Conservation (phyloP, 2,329 filamentous ascomycete genomes). For the Venturia aucupariae region DNA sequence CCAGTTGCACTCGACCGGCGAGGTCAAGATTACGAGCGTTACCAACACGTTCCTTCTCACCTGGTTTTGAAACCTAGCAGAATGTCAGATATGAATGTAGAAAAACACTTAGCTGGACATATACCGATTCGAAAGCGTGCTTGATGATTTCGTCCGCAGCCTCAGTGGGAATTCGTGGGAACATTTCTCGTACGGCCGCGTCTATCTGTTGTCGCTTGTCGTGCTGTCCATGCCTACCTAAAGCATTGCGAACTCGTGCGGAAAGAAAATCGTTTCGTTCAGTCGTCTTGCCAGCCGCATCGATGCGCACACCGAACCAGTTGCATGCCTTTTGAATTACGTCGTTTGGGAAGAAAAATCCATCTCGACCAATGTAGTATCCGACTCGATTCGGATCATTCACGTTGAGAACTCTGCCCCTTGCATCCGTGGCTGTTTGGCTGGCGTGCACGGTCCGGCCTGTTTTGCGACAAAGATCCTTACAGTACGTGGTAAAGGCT, state of each 20-base stretch:
- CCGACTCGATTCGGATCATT: conserved; percentile 42
- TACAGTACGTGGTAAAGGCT: conserved; percentile 46
- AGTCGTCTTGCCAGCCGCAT: conserved; percentile 16
- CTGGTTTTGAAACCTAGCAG: conserved; percentile 31
- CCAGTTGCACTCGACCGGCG: conserved; percentile 49
- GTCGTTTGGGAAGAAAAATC: conserved; percentile 53
- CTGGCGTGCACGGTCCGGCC: conserved; percentile 48
- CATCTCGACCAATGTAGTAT: conserved; percentile 52
- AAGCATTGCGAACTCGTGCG: conserved; percentile 16
- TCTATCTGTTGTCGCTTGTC: conserved; percentile 8
- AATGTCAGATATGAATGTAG: conserved; percentile 28
- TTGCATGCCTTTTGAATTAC: conserved; percentile 48
- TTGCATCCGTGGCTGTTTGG: conserved; percentile 41
- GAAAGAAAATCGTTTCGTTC: conserved; percentile 24
- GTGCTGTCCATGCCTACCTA: neutral
- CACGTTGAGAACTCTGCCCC: conserved; percentile 16
- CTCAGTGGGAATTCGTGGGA: conserved; percentile 51
- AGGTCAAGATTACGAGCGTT: conserved; percentile 45
- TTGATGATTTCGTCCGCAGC: conserved; percentile 50
- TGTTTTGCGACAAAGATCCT: conserved; percentile 48
- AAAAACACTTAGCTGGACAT: neutral
- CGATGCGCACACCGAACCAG: conserved; percentile 1
- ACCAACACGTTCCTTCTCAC: conserved; percentile 31
- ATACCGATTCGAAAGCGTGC: conserved; percentile 51
- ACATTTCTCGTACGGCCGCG: conserved; percentile 28